Percentiles rank a stretch among this genome's conserved stretches.
phyloP scores from a whole-genome alignment of 768 basidiomycete genomes.

The Rhodosporidiobolus sp. region DNA sequence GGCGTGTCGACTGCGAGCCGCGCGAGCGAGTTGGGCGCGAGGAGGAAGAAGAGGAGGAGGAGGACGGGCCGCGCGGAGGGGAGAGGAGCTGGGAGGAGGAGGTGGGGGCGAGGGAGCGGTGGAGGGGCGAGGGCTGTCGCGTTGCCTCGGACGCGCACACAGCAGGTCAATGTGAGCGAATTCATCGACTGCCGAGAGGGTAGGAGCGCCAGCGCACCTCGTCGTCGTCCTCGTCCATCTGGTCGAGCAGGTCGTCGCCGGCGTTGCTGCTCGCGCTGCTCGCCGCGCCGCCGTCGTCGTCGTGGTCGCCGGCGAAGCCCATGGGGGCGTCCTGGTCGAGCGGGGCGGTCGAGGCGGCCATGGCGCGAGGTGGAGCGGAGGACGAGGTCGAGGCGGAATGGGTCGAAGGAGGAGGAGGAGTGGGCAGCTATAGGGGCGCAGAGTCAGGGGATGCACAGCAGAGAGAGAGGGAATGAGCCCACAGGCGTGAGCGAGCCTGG shows the following conservation, averaged over 20 bases:
- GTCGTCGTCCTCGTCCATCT: conserved; percentile 1
- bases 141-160: background rate
- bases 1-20: background rate
- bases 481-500: conserved; percentile 9
- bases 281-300: background rate
- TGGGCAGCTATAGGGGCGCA: background rate
- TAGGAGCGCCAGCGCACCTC: background rate
- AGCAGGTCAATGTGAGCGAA: no score
- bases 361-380: background rate
- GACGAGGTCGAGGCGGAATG: background rate
- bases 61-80: background rate
- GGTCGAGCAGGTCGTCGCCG: conserved; percentile 3
- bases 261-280: conserved; percentile 1
- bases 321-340: background rate
- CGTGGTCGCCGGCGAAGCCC: conserved; percentile 8
- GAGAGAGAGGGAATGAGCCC: background rate
- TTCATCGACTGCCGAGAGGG: no score
- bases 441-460: no score
- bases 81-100: background rate
- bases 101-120: background rate
- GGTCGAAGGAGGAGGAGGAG: background rate
- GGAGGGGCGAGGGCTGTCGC: background rate
- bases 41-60: no score
- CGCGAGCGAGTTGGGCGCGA: no score
- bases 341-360: background rate